Evolutionary conservation across 352 stramenopile species (phyloP), one percentile per base, ranked within the genome.

Genomic region (Phytopythium vexans): DNA sequence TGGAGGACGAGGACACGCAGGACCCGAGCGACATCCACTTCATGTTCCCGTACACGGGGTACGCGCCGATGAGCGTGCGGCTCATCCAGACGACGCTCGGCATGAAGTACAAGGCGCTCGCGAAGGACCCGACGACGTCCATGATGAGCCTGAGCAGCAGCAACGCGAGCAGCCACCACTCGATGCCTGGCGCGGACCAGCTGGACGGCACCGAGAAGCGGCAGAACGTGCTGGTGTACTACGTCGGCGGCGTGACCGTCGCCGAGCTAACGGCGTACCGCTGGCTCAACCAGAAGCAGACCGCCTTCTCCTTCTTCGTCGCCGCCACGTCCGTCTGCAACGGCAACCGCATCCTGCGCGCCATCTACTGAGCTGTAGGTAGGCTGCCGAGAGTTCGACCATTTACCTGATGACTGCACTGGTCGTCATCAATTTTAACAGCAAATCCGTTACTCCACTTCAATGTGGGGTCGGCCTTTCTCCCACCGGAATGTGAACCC

Each of bases 31-130:
- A 95, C 42, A 93, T 95, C 47, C 68, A 88, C 51, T 93, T 91
- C 36, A 91, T 95, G 81, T 93, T 93, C 43, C 77, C 83, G 1
- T 92, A 88, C 59, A 92, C 78, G 6, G 83, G 86, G 3, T 94
- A 94, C 47, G 86, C 86, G 4, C 82, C 84, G 7, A 81, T 95
- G 70, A 93, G 82, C 54, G 76, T 94, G 44, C 82, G 83, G 0
- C 59, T 89, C 33, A 69, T 95, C 41, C 82, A 95, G 72, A 66
- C 79, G 35, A 76, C 86, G 9, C 67, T 93, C 9, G 77, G 77
- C 0, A 83, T 88, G 68, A 82, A 85, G 34, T 74, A 82, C 56
- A 89, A 87, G 54, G 60, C 64, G 21, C 61, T 77, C 11, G 57
- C 60, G 1, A 74, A 73, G 36, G 64, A 73, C 42, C 54, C 64